Evolutionary conservation across 2,329 filamentous ascomycete species (phyloP), one percentile per base, ranked within the genome.

Genomic region (Pseudogymnoascus sp.): DNA sequence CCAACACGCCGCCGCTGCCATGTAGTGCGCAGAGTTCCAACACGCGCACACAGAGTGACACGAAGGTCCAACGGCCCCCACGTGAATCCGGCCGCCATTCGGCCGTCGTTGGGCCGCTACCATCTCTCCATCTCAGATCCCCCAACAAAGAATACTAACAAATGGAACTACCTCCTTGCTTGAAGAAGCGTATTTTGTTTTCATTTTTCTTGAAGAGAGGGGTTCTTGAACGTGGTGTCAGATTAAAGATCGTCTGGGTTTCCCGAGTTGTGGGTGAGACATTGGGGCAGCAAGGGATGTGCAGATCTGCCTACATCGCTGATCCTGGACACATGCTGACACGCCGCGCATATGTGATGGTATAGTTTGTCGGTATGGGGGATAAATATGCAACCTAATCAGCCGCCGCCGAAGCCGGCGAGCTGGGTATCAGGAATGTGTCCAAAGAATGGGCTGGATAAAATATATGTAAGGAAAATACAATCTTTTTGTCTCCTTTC

Each of bases 221-320:
- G 18, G 18, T 2, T 18, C 18, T 18, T 18, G 18, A 18, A 18
- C 18, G 18, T 18, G 18, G 18, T 18, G 18, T 18, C 18, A 18
- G 18, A 18, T 18, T 18, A 52, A 18, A 31, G 45, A 52, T 52
- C 25, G 43, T 14, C 43, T 49, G 12, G 37, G 5, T n/a, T n/a
- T 11, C 43, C 45, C 23, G 25, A 12, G 11, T 52, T 16, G 45
- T 31, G 45, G 45, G 45, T 52, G 45, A 52, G 45, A 52, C 45
- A 52, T 52, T 52, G 1, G 23, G 14, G 38, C 9, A 5, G 14
- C 45, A 31, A 16, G 45, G 45, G 45, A 52, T 31, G 45, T 52
- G 45, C 45, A 52, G 45, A 52, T 52, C 45, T 9, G 25, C 45
- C 23, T 31, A 52, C 45, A 52, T 31, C 45, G 45, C 45, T 52